phyloP scores from a whole-genome alignment of 371 early-diverging fungal species.

The Phascolomyces articulosus region DNA sequence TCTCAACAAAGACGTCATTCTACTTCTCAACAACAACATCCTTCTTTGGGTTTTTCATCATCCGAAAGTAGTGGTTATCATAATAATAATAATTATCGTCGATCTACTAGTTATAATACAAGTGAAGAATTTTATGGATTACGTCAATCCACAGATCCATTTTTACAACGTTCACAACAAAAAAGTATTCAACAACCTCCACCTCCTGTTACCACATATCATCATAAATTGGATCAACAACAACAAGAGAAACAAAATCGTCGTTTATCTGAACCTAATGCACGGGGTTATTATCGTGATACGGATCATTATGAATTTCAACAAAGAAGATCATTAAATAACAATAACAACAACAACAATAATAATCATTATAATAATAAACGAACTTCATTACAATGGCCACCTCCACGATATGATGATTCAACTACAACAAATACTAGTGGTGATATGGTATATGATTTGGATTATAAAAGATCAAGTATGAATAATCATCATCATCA shows the following conservation, averaged over 20 bases:
- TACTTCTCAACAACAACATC: not conserved
- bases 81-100: not conserved
- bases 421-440: not conserved
- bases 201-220: no score
- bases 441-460: not conserved
- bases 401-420: conserved; percentile 4
- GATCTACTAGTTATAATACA: not conserved
- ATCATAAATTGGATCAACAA: no score
- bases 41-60: not conserved
- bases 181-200: not conserved
- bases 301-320: conserved; percentile 12
- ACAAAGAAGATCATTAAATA: conserved; percentile 18
- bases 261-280: conserved; percentile 45
- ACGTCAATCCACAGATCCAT: not conserved
- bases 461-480: not conserved
- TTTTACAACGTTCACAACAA: not conserved
- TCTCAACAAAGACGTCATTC: not conserved
- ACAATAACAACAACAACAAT: not conserved
- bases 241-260: conserved; percentile 32
- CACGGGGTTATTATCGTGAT: conserved; percentile 25
- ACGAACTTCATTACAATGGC: conserved; percentile 26
- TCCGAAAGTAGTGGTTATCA: conserved; percentile 1
- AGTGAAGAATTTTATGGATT: conserved; percentile 1
- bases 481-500: no score
- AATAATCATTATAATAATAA: not conserved